These are phyloP conservation scores for Albifimbria verrucaria DNA, from an alignment of 2,329 filamentous ascomycete genomes.

Conservation along the genomic window DNA sequence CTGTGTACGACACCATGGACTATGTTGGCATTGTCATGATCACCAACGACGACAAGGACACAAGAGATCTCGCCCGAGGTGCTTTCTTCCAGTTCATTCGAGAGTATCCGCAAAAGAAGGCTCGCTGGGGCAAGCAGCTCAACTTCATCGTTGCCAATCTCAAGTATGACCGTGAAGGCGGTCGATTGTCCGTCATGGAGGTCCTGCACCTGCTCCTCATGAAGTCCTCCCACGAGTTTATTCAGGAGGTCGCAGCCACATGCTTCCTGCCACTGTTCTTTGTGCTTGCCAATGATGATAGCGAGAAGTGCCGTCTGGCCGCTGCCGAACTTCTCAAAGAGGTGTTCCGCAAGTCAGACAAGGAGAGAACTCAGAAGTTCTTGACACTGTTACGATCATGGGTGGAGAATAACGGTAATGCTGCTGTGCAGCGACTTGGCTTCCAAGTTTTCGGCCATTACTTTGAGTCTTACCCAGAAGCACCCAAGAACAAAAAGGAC, in stretches of 20 bases:
- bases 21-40: constrained; percentile 91
- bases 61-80: constrained; percentile 81
- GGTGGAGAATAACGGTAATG: constrained; percentile 72
- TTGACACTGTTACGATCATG: constrained; percentile 69
- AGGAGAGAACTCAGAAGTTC: constrained; percentile 68
- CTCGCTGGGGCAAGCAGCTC: constrained; percentile 84
- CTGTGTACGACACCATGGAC: constrained; percentile 89
- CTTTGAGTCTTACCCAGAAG: constrained; percentile 65
- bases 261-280: constrained; percentile 87
- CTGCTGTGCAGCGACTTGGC: constrained; percentile 67
- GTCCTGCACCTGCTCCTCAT: constrained; percentile 80
- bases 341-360: constrained; percentile 74
- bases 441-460: constrained; percentile 81
- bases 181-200: constrained; percentile 90
- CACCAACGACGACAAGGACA: constrained; percentile 86
- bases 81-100: constrained; percentile 92
- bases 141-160: constrained; percentile 87
- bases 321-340: constrained; percentile 77
- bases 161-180: constrained; percentile 84
- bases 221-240: constrained; percentile 77
- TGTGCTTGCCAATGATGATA: constrained; percentile 84
- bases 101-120: constrained; percentile 90
- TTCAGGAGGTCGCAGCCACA: constrained; percentile 75
- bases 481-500: constrained; percentile 63
- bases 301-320: constrained; percentile 77